A percentile compares a stretch with the other conserved stretches of the same genome.
Evolutionary conservation across 208 protist species (phyloP).

Genomic region (Acanthamoeba triangularis): DNA sequence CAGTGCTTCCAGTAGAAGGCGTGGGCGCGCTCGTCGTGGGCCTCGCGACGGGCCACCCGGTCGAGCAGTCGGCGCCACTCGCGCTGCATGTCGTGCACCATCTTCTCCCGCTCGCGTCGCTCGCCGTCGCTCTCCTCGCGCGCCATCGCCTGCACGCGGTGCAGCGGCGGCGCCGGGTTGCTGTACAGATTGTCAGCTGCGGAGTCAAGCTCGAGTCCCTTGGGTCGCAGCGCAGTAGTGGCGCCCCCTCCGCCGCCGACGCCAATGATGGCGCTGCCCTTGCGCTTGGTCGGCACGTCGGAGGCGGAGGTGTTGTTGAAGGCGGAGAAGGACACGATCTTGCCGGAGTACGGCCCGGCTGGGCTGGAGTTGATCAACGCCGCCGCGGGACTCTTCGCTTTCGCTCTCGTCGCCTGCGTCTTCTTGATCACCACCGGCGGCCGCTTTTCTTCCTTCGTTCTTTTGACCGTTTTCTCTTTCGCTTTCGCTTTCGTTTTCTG

Average conservation of each 20-base stretch:
- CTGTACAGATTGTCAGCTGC: neutral
- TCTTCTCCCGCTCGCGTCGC: neutral
- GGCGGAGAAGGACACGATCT: neutral
- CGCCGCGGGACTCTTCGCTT: neutral
- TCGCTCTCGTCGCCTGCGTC: neutral
- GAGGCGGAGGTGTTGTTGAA: neutral
- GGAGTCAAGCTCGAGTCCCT: neutral
- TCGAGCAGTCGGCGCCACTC: neutral
- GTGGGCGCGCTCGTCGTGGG: neutral
- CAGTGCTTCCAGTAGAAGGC: slow-evolving; percentile 47
- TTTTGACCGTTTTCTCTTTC: neutral
- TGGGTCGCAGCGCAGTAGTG: neutral
- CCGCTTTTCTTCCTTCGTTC: neutral
- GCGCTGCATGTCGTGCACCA: neutral
- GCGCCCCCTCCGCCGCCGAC: no score
- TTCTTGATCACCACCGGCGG: neutral
- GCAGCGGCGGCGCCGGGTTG: neutral
- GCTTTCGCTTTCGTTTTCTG: neutral
- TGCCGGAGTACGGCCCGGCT: neutral
- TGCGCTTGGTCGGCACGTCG: neutral
- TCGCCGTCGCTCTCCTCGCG: slow-evolving; percentile 41
- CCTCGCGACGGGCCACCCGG: neutral
- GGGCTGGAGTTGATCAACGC: neutral
- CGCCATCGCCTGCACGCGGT: neutral
- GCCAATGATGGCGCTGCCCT: neutral